These are phyloP conservation scores for Berberis thunbergii DNA, from an alignment of 164 flowering plant species.

Conservation along the genomic window DNA sequence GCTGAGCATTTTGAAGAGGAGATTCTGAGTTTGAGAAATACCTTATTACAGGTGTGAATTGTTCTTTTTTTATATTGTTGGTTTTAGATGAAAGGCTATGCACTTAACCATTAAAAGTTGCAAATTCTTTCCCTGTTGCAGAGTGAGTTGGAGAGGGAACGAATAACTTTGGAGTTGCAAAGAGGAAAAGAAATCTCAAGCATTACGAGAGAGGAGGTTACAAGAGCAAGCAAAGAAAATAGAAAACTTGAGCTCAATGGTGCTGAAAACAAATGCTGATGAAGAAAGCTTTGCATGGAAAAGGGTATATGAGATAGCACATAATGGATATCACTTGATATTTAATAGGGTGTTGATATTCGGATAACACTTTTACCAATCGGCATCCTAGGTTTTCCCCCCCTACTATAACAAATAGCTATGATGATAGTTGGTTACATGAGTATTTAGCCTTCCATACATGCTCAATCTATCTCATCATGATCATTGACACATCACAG, in stretches of 20 bases:
- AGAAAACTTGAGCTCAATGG: constrained; percentile 84
- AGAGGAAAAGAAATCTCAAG: constrained; percentile 92
- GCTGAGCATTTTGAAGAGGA: constrained; percentile 87
- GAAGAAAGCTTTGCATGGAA: constrained; percentile 39
- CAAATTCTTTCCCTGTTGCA: constrained; percentile 12
- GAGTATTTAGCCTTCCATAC: too few species aligned
- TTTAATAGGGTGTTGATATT: too few species aligned
- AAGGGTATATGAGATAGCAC: constrained; percentile 36
- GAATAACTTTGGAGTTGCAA: constrained; percentile 85
- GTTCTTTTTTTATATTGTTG: not conserved
- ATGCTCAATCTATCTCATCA: too few species aligned
- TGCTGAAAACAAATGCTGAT: constrained; percentile 58
- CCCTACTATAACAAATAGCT: too few species aligned
- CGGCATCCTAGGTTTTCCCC: too few species aligned
- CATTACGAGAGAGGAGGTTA: constrained; percentile 63
- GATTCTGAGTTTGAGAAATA: constrained; percentile 78
- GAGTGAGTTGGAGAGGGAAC: constrained; percentile 94
- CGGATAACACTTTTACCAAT: too few species aligned
- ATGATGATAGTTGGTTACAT: too few species aligned
- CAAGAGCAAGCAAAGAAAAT: constrained; percentile 87
- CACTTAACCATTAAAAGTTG: not conserved
- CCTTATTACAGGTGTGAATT: constrained; percentile 60
- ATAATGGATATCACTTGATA: too few species aligned
- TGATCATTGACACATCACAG: not conserved
- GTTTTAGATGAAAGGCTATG: not conserved